These are phyloP conservation scores for Hypoxylon lienhwacheense DNA, from an alignment of 495 filamentous ascomycete genomes.

Conservation along the genomic window DNA sequence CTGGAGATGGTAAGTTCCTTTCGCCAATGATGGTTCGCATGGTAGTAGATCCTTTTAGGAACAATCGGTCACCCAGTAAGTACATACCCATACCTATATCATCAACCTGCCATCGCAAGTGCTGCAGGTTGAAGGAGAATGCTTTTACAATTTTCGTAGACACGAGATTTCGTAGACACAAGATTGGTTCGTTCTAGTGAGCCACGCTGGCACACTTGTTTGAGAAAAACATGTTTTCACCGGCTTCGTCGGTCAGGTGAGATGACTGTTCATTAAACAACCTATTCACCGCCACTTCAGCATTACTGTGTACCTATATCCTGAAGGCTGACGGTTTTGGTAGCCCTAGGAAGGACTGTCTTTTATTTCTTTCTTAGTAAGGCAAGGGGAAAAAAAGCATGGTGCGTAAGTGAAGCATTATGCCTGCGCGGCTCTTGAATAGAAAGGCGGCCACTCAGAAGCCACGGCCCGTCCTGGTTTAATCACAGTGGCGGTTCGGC, in stretches of 20 bases:
- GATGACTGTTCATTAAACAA: slow-evolving; percentile 18
- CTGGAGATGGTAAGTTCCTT: slow-evolving; percentile 20
- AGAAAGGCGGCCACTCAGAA: slow-evolving; percentile 12
- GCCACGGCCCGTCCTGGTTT: slow-evolving; percentile 5
- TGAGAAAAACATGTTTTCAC: too few relatives aligned
- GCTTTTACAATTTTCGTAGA: too few relatives aligned
- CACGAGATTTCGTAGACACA: too few relatives aligned
- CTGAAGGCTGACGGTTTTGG: slow-evolving; percentile 20
- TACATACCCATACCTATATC: too few relatives aligned
- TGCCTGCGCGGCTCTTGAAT: slow-evolving; percentile 6
- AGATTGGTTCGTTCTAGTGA: slow-evolving; percentile 3
- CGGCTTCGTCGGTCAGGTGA: slow-evolving; percentile 1
- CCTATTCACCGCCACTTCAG: slow-evolving; percentile 37
- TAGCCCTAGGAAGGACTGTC: slow-evolving; percentile 4
- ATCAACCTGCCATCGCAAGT: too few relatives aligned
- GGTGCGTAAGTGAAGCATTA: slow-evolving; percentile 22
- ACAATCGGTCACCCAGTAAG: slow-evolving; percentile 19
- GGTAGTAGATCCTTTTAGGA: slow-evolving; percentile 21
- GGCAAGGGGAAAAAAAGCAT: too few relatives aligned
- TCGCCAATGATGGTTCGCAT: slow-evolving; percentile 19
- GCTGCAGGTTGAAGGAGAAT: too few relatives aligned
- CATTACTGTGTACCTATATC: slow-evolving; percentile 5
- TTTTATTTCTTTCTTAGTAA: slow-evolving; percentile 21
- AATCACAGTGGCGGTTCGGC: slow-evolving; percentile 7
- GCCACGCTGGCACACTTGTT: slow-evolving; percentile 20